phyloP scores from a whole-genome alignment of 2,329 filamentous ascomycete genomes.

The Penicillium sp. region DNA sequence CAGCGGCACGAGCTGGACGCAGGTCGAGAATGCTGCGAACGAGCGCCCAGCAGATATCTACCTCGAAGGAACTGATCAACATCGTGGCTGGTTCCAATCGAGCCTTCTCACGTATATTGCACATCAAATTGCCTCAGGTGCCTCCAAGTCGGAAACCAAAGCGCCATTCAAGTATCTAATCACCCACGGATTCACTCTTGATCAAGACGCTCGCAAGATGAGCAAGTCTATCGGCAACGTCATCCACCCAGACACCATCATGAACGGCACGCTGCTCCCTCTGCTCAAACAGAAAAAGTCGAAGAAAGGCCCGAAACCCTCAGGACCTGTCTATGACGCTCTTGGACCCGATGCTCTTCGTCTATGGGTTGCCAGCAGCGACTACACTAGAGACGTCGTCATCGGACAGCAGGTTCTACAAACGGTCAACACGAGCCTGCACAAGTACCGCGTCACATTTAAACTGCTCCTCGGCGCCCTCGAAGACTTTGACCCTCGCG shows the following conservation, averaged over 20 bases:
- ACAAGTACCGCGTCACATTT: slow-evolving; percentile 85
- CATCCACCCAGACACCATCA: slow-evolving; percentile 75
- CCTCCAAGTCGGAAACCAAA: slow-evolving; percentile 29
- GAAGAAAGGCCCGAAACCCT: slow-evolving; percentile 38
- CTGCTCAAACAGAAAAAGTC: slow-evolving; percentile 62
- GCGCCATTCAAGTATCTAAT: slow-evolving; percentile 86
- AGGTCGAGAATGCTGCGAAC: slow-evolving; percentile 36
- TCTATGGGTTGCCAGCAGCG: slow-evolving; percentile 85
- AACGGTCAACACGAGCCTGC: slow-evolving; percentile 68
- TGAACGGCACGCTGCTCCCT: slow-evolving; percentile 74
- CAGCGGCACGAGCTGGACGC: slow-evolving; percentile 88
- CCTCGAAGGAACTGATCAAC: slow-evolving; percentile 91
- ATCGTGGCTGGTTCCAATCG: slow-evolving; percentile 98
- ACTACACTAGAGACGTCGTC: slow-evolving; percentile 83
- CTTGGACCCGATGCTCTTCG: slow-evolving; percentile 84
- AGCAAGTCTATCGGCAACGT: slow-evolving; percentile 94
- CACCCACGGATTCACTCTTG: slow-evolving; percentile 92
- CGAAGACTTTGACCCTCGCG: slow-evolving; percentile 50
- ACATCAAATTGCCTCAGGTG: slow-evolving; percentile 38
- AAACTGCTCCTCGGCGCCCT: slow-evolving; percentile 85
- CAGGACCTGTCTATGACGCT: slow-evolving; percentile 55
- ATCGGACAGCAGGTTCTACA: slow-evolving; percentile 75
- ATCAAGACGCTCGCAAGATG: slow-evolving; percentile 92
- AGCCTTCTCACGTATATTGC: slow-evolving; percentile 84
- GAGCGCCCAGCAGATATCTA: slow-evolving; percentile 69